Evolutionary conservation across 495 filamentous ascomycete species (phyloP).

Genomic region (Aspergillus haitiensis): DNA sequence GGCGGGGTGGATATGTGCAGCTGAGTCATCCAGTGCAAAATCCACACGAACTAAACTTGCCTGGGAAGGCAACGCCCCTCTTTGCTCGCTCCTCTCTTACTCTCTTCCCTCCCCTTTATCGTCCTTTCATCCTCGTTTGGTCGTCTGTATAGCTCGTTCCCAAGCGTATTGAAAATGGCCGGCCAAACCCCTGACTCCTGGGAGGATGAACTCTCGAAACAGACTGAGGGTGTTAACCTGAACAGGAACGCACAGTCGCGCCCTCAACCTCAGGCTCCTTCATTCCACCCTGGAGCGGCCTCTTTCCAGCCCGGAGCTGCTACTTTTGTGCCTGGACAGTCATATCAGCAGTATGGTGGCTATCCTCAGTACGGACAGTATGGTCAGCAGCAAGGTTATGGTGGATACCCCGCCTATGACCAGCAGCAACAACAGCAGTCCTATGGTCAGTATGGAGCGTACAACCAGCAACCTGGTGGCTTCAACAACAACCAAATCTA

Average conservation of each 20-base stretch:
- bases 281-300: conserved; percentile 66
- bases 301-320: conserved; percentile 79
- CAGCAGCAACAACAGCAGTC: conserved; percentile 46
- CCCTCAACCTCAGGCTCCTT: conserved; percentile 58
- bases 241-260: conserved; percentile 79
- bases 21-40: conserved; percentile 47
- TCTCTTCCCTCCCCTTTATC: conserved; percentile 10
- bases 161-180: conserved; percentile 62
- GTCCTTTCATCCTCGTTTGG: conserved; percentile 21
- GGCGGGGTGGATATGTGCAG: conserved; percentile 22
- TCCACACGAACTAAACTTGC: conserved; percentile 17
- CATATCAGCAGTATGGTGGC: conserved; percentile 46
- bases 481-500: conserved; percentile 42
- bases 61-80: conserved; percentile 26
- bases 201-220: conserved; percentile 90
- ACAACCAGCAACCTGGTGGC: conserved; percentile 41
- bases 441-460: conserved; percentile 46
- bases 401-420: conserved; percentile 49
- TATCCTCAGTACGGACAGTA: conserved; percentile 61
- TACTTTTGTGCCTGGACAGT: conserved; percentile 75
- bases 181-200: conserved; percentile 79
- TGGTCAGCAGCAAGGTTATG: conserved; percentile 32
- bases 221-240: conserved; percentile 81
- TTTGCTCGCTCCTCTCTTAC: conserved; percentile 19
- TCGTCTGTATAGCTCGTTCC: conserved; percentile 31